These are phyloP conservation scores for Typha latifolia DNA, from an alignment of 176 grass and related monocot species.

Conservation along the genomic window DNA sequence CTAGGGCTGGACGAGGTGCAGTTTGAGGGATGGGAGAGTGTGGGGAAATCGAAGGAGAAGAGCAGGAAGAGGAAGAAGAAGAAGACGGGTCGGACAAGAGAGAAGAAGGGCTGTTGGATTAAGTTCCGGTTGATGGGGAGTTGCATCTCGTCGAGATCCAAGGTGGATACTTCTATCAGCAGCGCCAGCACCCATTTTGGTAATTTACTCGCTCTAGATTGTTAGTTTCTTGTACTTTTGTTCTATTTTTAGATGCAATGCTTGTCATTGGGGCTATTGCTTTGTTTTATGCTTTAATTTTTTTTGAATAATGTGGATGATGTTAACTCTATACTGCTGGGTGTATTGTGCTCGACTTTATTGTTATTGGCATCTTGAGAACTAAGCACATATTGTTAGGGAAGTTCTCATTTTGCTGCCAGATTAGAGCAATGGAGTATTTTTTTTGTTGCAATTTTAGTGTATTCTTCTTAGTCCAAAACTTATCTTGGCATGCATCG, in stretches of 20 bases:
- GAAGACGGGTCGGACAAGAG: conserved; percentile 8
- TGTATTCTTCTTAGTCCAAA: too few species aligned
- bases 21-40: conserved; percentile 23
- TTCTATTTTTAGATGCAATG: background rate
- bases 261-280: too few species aligned
- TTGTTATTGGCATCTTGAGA: too few species aligned
- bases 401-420: too few species aligned
- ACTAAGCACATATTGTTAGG: too few species aligned
- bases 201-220: background rate
- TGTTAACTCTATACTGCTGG: too few species aligned
- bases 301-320: too few species aligned
- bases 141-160: conserved; percentile 83
- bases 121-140: conserved; percentile 45
- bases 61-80: conserved; percentile 20
- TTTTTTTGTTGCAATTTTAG: too few species aligned
- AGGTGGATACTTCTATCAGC: conserved; percentile 65
- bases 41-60: conserved; percentile 20
- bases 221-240: background rate
- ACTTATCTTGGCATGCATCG: too few species aligned
- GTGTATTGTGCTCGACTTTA: too few species aligned
- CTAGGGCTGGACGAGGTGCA: conserved; percentile 27
- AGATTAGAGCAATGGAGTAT: too few species aligned
- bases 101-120: conserved; percentile 73
- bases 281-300: too few species aligned
- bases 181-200: conserved; percentile 36